Conservation (phyloP, 2,329 filamentous ascomycete genomes). For the Exophiala sp. region DNA sequence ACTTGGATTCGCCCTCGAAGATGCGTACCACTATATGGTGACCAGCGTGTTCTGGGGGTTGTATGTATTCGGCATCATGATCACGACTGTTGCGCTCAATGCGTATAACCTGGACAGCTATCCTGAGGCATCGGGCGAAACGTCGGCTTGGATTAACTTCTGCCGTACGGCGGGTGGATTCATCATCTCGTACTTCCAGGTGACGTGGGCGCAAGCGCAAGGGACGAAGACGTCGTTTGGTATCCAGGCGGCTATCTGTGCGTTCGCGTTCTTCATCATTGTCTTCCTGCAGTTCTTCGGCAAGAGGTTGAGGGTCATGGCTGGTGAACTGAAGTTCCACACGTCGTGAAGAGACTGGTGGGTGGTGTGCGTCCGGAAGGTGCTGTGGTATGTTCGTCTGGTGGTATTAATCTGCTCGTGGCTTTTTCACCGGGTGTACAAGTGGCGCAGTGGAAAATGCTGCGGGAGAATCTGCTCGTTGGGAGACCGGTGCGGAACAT, state of each 20-base stretch:
- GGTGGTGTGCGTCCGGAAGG: no score
- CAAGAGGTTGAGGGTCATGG: constrained; percentile 37
- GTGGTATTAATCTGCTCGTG: no score
- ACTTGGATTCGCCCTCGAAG: constrained; percentile 52
- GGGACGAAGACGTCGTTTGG: constrained; percentile 47
- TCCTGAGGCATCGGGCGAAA: constrained; percentile 54
- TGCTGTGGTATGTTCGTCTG: no score
- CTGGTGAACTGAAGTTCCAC: constrained; percentile 36
- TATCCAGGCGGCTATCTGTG: constrained; percentile 46
- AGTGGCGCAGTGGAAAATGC: no score
- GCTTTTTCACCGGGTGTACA: no score
- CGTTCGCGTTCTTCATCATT: constrained; percentile 38
- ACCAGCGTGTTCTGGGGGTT: constrained; percentile 51
- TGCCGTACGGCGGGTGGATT: constrained; percentile 51
- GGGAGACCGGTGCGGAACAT: no score
- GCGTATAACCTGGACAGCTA: constrained; percentile 55
- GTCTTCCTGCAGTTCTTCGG: constrained; percentile 40
- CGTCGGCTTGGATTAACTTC: constrained; percentile 52
- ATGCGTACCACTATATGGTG: constrained; percentile 52
- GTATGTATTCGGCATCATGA: constrained; percentile 43
- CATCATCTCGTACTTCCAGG: constrained; percentile 47
- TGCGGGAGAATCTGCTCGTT: no score
- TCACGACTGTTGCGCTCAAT: constrained; percentile 45
- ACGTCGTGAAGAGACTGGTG: constrained; percentile 5
- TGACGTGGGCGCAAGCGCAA: constrained; percentile 46